Percentiles rank a stretch among this genome's conserved stretches.
These are phyloP conservation scores for Botrytis squamosa DNA, from an alignment of 2,329 filamentous ascomycete genomes.

Conservation along the genomic window DNA sequence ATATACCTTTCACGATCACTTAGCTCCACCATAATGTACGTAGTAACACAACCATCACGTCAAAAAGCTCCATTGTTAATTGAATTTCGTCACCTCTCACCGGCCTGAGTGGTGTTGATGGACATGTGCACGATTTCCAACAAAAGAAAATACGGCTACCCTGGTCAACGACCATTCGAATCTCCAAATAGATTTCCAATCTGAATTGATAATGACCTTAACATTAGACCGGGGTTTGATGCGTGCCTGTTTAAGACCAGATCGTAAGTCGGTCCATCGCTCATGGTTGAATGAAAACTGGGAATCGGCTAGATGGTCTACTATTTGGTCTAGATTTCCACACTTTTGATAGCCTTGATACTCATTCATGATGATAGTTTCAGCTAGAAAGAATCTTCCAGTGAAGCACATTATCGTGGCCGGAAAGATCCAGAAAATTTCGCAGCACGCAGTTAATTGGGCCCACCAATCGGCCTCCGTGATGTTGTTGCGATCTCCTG, in stretches of 20 bases:
- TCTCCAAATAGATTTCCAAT: neutral
- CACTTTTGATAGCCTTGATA: no score
- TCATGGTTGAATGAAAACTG: neutral
- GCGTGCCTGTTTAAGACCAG: neutral
- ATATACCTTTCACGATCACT: neutral
- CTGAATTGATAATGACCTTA: neutral
- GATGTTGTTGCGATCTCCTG: neutral
- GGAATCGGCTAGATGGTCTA: neutral
- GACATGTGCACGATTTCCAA: neutral
- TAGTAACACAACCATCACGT: neutral
- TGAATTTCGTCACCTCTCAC: neutral
- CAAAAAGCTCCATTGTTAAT: neutral
- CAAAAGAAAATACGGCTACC: neutral
- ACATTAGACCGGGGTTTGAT: neutral
- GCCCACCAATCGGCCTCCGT: neutral
- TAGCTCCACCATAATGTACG: neutral
- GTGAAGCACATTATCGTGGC: neutral
- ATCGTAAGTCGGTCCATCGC: neutral
- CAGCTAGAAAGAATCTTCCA: neutral
- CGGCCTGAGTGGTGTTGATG: neutral
- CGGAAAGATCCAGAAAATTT: neutral
- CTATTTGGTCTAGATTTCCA: no score
- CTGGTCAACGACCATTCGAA: neutral
- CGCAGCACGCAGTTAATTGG: neutral
- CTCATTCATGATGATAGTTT: neutral